phyloP scores from a whole-genome alignment of 371 early-diverging fungal genomes.

The Mortierella sp. region DNA sequence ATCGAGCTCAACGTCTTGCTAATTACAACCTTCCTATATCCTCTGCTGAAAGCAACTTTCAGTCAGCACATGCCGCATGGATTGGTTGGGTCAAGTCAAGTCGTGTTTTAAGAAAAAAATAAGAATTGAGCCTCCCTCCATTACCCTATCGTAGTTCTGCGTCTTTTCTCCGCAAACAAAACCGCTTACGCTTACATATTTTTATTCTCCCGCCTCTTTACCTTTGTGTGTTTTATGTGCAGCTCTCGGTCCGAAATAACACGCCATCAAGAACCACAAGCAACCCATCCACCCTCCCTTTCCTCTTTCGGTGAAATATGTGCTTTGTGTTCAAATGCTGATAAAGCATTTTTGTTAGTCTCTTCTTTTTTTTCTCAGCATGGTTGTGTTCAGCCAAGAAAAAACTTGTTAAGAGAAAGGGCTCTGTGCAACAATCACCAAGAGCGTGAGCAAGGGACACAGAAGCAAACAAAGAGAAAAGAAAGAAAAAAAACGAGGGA shows the following conservation, averaged over 20 bases:
- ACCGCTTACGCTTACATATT: background rate
- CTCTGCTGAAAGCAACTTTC: too few relatives aligned
- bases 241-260: background rate
- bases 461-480: background rate
- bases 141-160: too few relatives aligned
- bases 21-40: too few relatives aligned
- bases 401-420: background rate
- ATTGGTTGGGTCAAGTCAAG: too few relatives aligned
- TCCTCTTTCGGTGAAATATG: background rate
- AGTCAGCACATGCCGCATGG: too few relatives aligned
- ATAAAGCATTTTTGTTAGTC: conserved; percentile 9
- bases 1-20: background rate
- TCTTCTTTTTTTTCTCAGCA: background rate
- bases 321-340: background rate
- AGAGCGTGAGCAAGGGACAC: too few relatives aligned
- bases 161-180: too few relatives aligned
- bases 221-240: too few relatives aligned
- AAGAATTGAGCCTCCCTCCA: too few relatives aligned
- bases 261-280: background rate
- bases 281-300: background rate
- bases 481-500: background rate
- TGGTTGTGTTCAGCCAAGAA: background rate
- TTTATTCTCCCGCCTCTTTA: background rate
- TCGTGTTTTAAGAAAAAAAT: too few relatives aligned
- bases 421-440: conserved; percentile 4